Evolutionary conservation across 495 filamentous ascomycete species (phyloP).

Genomic region (Talaromyces nanjingensis): DNA sequence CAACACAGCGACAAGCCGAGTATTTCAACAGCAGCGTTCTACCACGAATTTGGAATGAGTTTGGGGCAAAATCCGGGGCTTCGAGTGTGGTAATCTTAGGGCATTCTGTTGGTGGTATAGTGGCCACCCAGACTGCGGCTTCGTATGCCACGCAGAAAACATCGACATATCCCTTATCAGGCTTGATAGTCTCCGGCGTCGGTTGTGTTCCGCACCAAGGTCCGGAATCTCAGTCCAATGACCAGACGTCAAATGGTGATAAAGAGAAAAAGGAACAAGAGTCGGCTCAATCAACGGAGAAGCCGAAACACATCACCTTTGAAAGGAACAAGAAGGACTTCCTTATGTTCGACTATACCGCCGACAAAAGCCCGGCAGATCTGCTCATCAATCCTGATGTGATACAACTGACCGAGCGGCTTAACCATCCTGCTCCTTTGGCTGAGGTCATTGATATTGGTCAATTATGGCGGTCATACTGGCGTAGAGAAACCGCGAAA

Average conservation of each 20-base stretch:
- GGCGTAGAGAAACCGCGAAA: conserved; percentile 12
- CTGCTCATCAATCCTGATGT: conserved; percentile 7
- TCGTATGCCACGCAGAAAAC: conserved; percentile 8
- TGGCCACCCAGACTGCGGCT: conserved; percentile 20
- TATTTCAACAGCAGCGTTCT: conserved; percentile 23
- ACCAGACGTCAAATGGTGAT: neutral
- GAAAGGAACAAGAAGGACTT: conserved; percentile 17
- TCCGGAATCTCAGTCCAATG: neutral
- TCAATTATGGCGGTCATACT: conserved; percentile 16
- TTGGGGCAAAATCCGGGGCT: conserved; percentile 15
- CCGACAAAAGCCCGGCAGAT: conserved; percentile 5
- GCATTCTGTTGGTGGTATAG: conserved; percentile 27
- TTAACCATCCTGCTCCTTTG: conserved; percentile 19
- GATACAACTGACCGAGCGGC: conserved; percentile 11
- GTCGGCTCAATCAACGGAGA: neutral
- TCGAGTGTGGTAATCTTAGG: conserved; percentile 21
- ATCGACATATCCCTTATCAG: conserved; percentile 23
- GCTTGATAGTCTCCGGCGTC: conserved; percentile 24
- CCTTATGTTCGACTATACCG: conserved; percentile 15
- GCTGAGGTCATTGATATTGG: conserved; percentile 16
- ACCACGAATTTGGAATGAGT: conserved; percentile 26
- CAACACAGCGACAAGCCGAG: conserved; percentile 17
- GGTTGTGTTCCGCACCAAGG: conserved; percentile 7
- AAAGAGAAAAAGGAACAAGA: neutral
- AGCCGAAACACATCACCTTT: neutral